Evolutionary conservation across 2,329 filamentous ascomycete species (phyloP).

Genomic region (Fusarium illudens): DNA sequence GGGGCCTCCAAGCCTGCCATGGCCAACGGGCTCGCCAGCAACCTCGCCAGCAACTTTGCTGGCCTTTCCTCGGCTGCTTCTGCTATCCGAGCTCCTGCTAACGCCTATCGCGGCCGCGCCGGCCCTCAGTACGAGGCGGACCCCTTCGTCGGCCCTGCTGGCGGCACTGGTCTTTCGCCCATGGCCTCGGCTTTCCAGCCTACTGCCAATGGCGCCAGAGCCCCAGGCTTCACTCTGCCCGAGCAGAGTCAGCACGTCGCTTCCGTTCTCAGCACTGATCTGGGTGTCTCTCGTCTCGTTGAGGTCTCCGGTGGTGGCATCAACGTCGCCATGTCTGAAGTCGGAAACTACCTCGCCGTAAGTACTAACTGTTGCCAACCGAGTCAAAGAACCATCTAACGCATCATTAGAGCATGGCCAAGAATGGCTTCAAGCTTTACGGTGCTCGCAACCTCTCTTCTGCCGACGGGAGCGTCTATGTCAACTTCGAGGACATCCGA

Average conservation of each 20-base stretch:
- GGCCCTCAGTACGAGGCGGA: slow-evolving; percentile 54
- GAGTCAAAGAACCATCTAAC: slow-evolving; percentile 15
- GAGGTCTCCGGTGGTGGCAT: slow-evolving; percentile 48
- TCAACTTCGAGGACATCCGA: slow-evolving; percentile 68
- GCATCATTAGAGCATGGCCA: slow-evolving; percentile 50
- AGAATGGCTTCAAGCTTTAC: slow-evolving; percentile 46
- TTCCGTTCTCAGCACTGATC: slow-evolving; percentile 54
- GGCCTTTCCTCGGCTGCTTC: slow-evolving; percentile 43
- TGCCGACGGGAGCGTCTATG: slow-evolving; percentile 55
- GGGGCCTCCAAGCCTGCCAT: slow-evolving; percentile 49
- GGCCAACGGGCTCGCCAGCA: background rate
- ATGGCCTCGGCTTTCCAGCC: slow-evolving; percentile 71
- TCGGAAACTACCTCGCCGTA: slow-evolving; percentile 58
- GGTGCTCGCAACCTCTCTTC: slow-evolving; percentile 50
- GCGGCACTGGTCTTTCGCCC: slow-evolving; percentile 64
- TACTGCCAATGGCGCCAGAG: slow-evolving; percentile 22
- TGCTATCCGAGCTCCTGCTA: slow-evolving; percentile 38
- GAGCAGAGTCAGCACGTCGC: slow-evolving; percentile 44
- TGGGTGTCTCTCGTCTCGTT: slow-evolving; percentile 57
- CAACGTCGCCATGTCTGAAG: slow-evolving; percentile 47
- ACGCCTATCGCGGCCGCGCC: slow-evolving; percentile 36
- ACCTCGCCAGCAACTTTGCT: slow-evolving; percentile 41
- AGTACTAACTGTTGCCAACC: slow-evolving; percentile 20
- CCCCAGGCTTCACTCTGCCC: slow-evolving; percentile 10
- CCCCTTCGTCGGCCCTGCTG: slow-evolving; percentile 59